These are phyloP conservation scores for Gossypium australe DNA, from an alignment of 345 rosid species.

Conservation along the genomic window DNA sequence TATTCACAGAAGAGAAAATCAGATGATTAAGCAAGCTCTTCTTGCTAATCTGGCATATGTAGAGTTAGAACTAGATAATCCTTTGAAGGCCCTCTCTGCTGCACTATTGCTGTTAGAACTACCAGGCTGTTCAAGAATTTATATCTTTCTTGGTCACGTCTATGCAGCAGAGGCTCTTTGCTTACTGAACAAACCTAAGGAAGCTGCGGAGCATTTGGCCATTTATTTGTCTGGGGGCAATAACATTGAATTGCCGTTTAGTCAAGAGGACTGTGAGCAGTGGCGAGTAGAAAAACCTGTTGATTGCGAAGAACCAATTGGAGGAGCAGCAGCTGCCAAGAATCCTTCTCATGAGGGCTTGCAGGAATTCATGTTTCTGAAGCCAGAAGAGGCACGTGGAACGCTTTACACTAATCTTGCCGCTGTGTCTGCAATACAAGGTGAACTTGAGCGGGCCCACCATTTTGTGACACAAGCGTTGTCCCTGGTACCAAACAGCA, in stretches of 20 bases:
- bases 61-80: constrained; percentile 84
- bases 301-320: constrained; percentile 64
- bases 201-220: constrained; percentile 77
- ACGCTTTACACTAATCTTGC: constrained; percentile 77
- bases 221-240: constrained; percentile 55
- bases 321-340: constrained; percentile 33
- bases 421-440: constrained; percentile 57
- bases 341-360: constrained; percentile 27
- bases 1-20: constrained; percentile 42
- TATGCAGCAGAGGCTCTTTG: constrained; percentile 98
- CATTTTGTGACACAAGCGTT: constrained; percentile 56
- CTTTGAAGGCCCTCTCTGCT: constrained; percentile 58
- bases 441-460: constrained; percentile 63
- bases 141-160: constrained; percentile 61
- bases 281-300: constrained; percentile 45
- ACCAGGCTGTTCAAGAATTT: constrained; percentile 68
- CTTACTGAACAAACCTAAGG: constrained; percentile 63
- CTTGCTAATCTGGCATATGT: constrained; percentile 76
- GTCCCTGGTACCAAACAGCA: constrained; percentile 48
- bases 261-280: constrained; percentile 62
- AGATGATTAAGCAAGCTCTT: constrained; percentile 64
- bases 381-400: constrained; percentile 92
- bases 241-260: constrained; percentile 59
- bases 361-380: constrained; percentile 39
- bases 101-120: constrained; percentile 71